Evolutionary conservation across 352 stramenopile genomes (phyloP).

Genomic region (Globisporangium cystogenes): DNA sequence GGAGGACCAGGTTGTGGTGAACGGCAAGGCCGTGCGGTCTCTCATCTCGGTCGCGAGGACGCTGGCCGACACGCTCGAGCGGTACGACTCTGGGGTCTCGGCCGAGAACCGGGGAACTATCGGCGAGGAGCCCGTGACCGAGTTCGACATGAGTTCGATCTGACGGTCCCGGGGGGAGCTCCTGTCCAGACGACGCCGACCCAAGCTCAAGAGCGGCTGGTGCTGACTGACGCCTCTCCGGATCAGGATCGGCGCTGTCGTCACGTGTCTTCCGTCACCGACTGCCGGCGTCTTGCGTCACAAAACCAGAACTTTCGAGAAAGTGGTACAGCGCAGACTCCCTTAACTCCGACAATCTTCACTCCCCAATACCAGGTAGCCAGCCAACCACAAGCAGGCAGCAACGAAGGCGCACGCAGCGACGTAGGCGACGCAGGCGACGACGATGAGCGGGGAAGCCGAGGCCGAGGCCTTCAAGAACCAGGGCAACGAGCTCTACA

Average conservation of each 20-base stretch:
- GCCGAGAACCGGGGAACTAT: constrained; percentile 7
- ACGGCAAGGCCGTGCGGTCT: constrained; percentile 19
- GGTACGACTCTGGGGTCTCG: constrained; percentile 13
- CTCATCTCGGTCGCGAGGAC: constrained; percentile 43
- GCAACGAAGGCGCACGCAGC: background rate
- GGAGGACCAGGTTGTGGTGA: constrained; percentile 13
- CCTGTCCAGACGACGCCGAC: no score
- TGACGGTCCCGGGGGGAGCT: constrained; percentile 4
- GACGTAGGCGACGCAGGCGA: background rate
- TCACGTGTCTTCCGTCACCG: no score
- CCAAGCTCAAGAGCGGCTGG: no score
- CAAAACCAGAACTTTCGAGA: no score
- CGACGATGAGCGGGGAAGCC: constrained; percentile 38
- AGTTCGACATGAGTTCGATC: constrained; percentile 23
- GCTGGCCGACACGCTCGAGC: constrained; percentile 40
- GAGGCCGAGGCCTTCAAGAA: constrained; percentile 77
- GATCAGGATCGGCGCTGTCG: no score
- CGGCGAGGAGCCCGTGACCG: constrained; percentile 18
- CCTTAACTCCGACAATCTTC: no score
- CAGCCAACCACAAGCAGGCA: no score
- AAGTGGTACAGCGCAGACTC: no score
- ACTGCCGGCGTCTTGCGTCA: no score
- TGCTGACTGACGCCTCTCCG: no score
- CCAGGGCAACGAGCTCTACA: constrained; percentile 91
- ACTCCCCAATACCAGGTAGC: no score